Base-by-base conservation (phyloP, 1,284 basidiomycete species). In the Cerrena zonata region DNA sequence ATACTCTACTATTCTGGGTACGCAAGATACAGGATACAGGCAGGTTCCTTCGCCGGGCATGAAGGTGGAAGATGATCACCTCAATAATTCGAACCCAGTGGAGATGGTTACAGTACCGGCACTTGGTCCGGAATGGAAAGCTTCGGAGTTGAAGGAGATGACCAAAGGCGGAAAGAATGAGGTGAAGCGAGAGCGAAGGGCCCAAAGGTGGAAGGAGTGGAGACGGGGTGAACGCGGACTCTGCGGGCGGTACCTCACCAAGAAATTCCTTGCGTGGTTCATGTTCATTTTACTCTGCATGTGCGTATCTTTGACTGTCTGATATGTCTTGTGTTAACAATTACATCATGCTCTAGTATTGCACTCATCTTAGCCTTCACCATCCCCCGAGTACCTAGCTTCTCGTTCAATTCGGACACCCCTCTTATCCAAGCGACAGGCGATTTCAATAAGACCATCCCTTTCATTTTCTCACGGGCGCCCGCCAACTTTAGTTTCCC, bases 401-500 rank as follows among this genome's bases (percentile, higher is more conserved):
- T 92, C 61, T 68, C 73, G 13, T 82, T 91, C 64, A 81, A 84
- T 63, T 66, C 68, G 15, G 56, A 66, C 4, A 64, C 68, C 3
- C 89, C 90, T 0, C 75, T 94, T 36, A 63, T 64, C 3, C 71
- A 75, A 22, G 82, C 86, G 13, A 79, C 79, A 0, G 79, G 78
- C 26, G 58, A 58, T 19, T 86, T 77, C 75, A 76, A 74, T 44
- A 54, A 63, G 7, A 73, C 76, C 3, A 68, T 88, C 47, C 76
- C 81, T 1, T 79, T 77, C 0, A 64, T 69, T 19, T 91, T 93
- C 71, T 82, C 76, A 38, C 79, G 86, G 47, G 63, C 73, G 0
- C 90, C 90, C 0, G 82, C 91, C 45, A 94, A 94, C 67, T 94
- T 93, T 67, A 82, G 85, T 18, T 94, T 94, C 73, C 76, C 86